Evolutionary conservation across 169 alveolate species (phyloP), one percentile per base, ranked within the genome.

Genomic region (Fabrea salina): DNA sequence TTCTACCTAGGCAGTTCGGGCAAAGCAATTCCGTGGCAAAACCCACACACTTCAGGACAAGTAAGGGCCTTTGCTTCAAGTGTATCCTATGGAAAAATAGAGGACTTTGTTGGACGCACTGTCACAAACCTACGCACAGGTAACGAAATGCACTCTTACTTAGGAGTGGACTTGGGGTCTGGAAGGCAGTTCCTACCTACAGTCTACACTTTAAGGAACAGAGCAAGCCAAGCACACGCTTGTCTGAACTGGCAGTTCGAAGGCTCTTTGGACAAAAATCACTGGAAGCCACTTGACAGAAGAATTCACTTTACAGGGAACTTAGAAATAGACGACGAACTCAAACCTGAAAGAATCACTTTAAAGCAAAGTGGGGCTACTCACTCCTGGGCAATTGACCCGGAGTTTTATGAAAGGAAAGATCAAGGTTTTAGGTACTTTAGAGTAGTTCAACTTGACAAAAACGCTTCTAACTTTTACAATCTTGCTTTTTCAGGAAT

Each of bases 91-190:
- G 97, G 96, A 30, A 85, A 57, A 80, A 59, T 84, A 16, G 89
- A 86, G 40, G 95, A 93, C 61, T 68, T 93, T 44, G 94, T 86
- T n/a, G 94, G 95, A 27, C 64, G 97, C 68, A 54, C 75, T 40
- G 66, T 83, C 13, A 80, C 80, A 5, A 90, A 90, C 61, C 70
- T 91, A 58, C 75, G 94, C 27, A 91, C 97, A 8, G 71, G 56
- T 11, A 93, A 93, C 70, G 95, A 91, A 79, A 89, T 88, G 16
- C 83, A 80, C 70, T 84, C 94, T 30, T 93, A 79, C 79, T 82
- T 93, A 67, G 97, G 95, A 27, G 84, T 93, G 7, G 96, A 93
- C 83, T 77, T 93, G 19, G 95, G 95, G 0, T 82, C 79, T 44
- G 93, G 93, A 16, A 89, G 92, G 40, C 49, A 13, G 25, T 58